These are phyloP conservation scores for Solanum ossicruentum DNA, from an alignment of 257 asterid genomes.

Conservation along the genomic window DNA sequence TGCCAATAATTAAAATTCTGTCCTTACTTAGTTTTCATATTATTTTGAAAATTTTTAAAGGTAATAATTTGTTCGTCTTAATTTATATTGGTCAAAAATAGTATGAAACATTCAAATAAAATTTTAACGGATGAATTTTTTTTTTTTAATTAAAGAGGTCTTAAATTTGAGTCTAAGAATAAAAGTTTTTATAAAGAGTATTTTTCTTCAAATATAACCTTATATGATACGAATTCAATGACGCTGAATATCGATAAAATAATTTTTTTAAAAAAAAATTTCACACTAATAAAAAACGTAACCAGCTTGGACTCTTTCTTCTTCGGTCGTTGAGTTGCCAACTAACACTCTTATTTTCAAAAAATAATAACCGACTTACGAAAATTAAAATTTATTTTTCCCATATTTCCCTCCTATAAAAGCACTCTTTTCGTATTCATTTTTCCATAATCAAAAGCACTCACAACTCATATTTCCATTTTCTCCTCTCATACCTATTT, in stretches of 20 bases:
- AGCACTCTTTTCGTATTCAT: not conserved
- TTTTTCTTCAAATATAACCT: too few species aligned
- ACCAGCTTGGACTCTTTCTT: not conserved
- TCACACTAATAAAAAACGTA: not conserved
- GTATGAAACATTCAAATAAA: too few species aligned
- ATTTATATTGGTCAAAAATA: too few species aligned
- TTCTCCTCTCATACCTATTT: not conserved
- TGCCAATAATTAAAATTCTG: not conserved
- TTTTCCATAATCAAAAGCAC: not conserved
- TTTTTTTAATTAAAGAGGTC: too few species aligned
- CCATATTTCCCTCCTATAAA: not conserved
- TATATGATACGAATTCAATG: too few species aligned
- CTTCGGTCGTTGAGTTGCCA: not conserved
- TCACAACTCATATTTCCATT: not conserved
- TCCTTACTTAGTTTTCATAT: not conserved
- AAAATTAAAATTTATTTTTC: not conserved
- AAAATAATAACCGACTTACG: not conserved
- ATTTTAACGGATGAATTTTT: too few species aligned
- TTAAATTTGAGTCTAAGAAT: too few species aligned
- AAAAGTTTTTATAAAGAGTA: fast-evolving
- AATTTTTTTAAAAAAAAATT: too few species aligned
- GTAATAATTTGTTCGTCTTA: too few species aligned
- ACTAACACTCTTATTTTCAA: not conserved
- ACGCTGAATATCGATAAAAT: fast-evolving
- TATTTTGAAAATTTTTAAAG: too few species aligned